Evolutionary conservation across 2,329 filamentous ascomycete genomes (phyloP).

Genomic region (Knufia fluminis): DNA sequence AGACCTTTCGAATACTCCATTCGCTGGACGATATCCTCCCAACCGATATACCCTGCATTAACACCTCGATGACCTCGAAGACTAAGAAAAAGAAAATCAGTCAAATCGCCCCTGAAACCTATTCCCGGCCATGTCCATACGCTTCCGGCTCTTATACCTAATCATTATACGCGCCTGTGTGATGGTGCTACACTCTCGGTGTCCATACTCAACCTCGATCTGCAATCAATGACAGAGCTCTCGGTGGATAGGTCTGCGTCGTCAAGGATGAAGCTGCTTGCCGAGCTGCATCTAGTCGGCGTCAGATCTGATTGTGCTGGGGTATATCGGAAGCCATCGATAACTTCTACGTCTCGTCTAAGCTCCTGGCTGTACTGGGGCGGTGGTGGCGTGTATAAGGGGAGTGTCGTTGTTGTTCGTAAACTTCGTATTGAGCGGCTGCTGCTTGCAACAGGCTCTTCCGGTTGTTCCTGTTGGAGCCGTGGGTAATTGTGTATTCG

Average conservation of each 20-base stretch:
- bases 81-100: no score
- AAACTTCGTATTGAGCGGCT: conserved; percentile 7
- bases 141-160: neutral
- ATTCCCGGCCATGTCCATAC: neutral
- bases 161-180: neutral
- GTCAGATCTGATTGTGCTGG: conserved; percentile 23
- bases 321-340: conserved; percentile 36
- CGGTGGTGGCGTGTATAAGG: conserved; percentile 25
- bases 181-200: conserved; percentile 24
- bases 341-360: conserved; percentile 30
- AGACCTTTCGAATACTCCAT: no score
- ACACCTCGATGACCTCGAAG: no score
- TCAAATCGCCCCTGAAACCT: neutral
- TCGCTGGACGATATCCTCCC: no score
- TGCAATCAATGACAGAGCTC: conserved; percentile 35
- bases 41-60: no score
- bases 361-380: conserved; percentile 35
- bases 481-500: conserved; percentile 12
- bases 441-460: conserved; percentile 19
- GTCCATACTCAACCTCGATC: conserved; percentile 32
- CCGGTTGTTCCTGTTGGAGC: conserved; percentile 8
- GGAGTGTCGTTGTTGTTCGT: conserved; percentile 11
- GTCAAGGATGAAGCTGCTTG: conserved; percentile 2
- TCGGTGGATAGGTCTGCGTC: conserved; percentile 23
- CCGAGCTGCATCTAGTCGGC: neutral